Evolutionary conservation across 495 filamentous ascomycete species (phyloP).

Genomic region (Lophiostoma macrostomum): DNA sequence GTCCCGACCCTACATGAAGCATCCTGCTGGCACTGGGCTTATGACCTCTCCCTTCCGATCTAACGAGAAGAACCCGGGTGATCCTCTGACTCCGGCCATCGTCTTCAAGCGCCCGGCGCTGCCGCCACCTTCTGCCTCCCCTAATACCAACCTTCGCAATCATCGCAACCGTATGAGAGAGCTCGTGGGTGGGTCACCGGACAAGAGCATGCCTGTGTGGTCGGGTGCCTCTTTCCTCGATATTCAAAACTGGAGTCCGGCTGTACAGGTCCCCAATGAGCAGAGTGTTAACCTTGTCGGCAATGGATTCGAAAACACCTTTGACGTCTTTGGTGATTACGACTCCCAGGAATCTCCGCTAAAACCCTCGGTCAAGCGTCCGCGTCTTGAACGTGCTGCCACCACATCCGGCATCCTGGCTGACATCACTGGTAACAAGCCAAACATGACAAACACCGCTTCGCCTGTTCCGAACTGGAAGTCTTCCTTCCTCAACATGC

Average conservation of each 20-base stretch:
- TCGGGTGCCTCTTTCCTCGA: conserved; percentile 46
- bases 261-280: conserved; percentile 59
- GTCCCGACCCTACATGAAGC: conserved; percentile 49
- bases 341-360: conserved; percentile 66
- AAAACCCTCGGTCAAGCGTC: conserved; percentile 68
- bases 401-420: conserved; percentile 59
- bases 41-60: conserved; percentile 60
- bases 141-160: conserved; percentile 89
- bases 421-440: conserved; percentile 57
- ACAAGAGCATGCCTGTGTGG: conserved; percentile 65
- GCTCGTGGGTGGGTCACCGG: conserved; percentile 78
- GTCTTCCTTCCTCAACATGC: conserved; percentile 39
- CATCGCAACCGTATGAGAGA: conserved; percentile 84
- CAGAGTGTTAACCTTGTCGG: conserved; percentile 36
- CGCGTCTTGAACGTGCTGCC: conserved; percentile 54
- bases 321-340: conserved; percentile 73
- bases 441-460: conserved; percentile 27
- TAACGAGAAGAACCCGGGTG: conserved; percentile 53
- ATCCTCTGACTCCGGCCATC: conserved; percentile 72
- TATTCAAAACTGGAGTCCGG: conserved; percentile 71
- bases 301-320: conserved; percentile 52
- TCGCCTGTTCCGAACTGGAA: conserved; percentile 21
- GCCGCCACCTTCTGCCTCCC: conserved; percentile 83
- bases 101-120: conserved; percentile 79
- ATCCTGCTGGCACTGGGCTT: conserved; percentile 44